phyloP scores from a whole-genome alignment of 2,329 filamentous ascomycete species.

The Penicillium hordei region DNA sequence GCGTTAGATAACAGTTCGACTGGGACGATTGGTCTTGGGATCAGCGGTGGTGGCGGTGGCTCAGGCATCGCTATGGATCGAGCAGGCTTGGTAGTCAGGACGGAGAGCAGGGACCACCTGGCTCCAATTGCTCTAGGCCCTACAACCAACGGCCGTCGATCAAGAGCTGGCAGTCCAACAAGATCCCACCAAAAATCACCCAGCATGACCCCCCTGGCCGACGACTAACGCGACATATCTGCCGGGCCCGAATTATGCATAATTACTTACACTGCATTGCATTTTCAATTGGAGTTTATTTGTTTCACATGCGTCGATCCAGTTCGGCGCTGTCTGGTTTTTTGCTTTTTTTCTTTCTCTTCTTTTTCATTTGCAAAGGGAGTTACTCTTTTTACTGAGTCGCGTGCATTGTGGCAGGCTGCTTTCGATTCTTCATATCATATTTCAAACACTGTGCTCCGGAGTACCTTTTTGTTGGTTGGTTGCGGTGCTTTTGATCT shows the following conservation, averaged over 20 bases:
- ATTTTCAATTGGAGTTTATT: conserved; percentile 27
- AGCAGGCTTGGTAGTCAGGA: conserved; percentile 73
- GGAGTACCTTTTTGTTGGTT: conserved; percentile 26
- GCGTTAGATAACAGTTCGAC: conserved; percentile 43
- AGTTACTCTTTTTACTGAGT: conserved; percentile 4
- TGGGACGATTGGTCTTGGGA: conserved; percentile 38
- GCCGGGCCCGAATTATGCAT: conserved; percentile 18
- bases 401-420: conserved; percentile 4
- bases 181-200: conserved; percentile 39
- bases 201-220: conserved; percentile 35
- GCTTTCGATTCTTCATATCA: conserved; percentile 26
- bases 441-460: conserved; percentile 26
- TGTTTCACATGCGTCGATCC: conserved; percentile 6
- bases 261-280: conserved; percentile 18
- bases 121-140: conserved; percentile 54
- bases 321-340: conserved; percentile 2
- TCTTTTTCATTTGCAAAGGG: not conserved
- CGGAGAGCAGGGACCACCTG: conserved; percentile 81
- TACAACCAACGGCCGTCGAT: conserved; percentile 47
- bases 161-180: conserved; percentile 52
- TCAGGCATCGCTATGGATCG: conserved; percentile 54
- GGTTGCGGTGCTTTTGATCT: conserved; percentile 17
- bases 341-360: not conserved
- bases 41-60: conserved; percentile 26
- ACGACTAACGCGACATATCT: conserved; percentile 30